phyloP scores from a whole-genome alignment of 441 rosid genomes.

The Populus hybrid region DNA sequence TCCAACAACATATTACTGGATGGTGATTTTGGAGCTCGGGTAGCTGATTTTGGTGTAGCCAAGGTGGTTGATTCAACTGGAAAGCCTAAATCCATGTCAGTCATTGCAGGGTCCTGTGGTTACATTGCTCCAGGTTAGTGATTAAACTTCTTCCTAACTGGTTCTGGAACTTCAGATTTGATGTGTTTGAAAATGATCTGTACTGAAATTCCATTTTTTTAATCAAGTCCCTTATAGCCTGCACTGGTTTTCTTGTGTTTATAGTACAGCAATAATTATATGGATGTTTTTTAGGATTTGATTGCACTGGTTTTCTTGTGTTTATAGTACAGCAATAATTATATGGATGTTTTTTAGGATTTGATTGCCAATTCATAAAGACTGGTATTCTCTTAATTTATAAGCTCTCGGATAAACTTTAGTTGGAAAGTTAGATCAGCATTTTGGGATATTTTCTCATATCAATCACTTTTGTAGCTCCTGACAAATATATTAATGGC shows the following conservation, averaged over 20 bases:
- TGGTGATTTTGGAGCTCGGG: conserved; percentile 75
- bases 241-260: too few species aligned
- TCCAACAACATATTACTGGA: conserved; percentile 91
- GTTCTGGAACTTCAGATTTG: neutral
- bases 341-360: neutral
- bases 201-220: neutral
- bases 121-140: conserved; percentile 96
- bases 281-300: too few species aligned
- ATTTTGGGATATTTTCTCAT: neutral
- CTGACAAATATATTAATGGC: neutral
- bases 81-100: conserved; percentile 87
- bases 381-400: neutral
- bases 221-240: too few species aligned
- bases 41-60: conserved; percentile 96
- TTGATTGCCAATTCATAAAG: neutral
- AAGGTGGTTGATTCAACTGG: conserved; percentile 72
- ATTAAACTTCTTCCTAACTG: neutral
- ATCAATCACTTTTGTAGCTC: neutral
- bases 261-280: too few species aligned
- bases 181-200: neutral
- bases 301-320: neutral
- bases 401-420: neutral
- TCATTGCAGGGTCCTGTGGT: conserved; percentile 98
- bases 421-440: neutral
- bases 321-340: neutral